Evolutionary conservation across 2,329 filamentous ascomycete species (phyloP).

Genomic region (Ophiocordyceps australis): DNA sequence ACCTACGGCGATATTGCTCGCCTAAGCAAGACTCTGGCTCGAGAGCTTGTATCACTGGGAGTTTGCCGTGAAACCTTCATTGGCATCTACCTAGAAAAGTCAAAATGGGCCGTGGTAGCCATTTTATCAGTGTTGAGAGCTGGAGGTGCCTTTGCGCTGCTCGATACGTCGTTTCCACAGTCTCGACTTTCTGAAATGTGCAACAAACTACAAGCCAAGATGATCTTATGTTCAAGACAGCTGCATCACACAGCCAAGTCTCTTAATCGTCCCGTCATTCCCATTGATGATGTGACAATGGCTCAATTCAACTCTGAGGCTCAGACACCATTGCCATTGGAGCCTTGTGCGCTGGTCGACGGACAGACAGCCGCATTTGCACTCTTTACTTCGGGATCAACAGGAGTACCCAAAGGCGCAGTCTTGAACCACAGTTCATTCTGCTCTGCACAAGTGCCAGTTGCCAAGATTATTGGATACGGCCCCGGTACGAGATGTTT

Average conservation of each 20-base stretch:
- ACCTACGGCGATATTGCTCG: conserved; percentile 6
- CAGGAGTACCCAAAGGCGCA: conserved; percentile 2
- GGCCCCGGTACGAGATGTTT: too few relatives aligned
- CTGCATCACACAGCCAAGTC: not conserved
- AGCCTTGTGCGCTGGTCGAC: not conserved
- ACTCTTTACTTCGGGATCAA: conserved; percentile 4
- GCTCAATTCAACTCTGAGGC: too few relatives aligned
- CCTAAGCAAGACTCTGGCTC: conserved; percentile 2
- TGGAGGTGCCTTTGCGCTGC: conserved; percentile 6
- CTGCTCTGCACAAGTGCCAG: too few relatives aligned
- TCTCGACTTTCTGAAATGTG: conserved; percentile 2
- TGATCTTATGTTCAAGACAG: not conserved
- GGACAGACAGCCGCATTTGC: conserved; percentile 2
- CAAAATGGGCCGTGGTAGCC: conserved; percentile 11
- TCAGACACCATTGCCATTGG: not conserved
- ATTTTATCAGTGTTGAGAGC: conserved; percentile 15
- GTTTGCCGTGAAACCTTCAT: conserved; percentile 8
- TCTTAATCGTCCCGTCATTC: not conserved
- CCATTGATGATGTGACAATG: too few relatives aligned
- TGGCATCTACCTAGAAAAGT: conserved; percentile 16
- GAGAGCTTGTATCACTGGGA: conserved; percentile 3
- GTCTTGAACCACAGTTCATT: too few relatives aligned
- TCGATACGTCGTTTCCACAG: conserved; percentile 4
- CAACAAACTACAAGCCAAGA: not conserved
- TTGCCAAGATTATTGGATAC: too few relatives aligned